Evolutionary conservation across 768 basidiomycete species (phyloP), one percentile per base, ranked within the genome.

Genomic region (Leccinellum albellum): DNA sequence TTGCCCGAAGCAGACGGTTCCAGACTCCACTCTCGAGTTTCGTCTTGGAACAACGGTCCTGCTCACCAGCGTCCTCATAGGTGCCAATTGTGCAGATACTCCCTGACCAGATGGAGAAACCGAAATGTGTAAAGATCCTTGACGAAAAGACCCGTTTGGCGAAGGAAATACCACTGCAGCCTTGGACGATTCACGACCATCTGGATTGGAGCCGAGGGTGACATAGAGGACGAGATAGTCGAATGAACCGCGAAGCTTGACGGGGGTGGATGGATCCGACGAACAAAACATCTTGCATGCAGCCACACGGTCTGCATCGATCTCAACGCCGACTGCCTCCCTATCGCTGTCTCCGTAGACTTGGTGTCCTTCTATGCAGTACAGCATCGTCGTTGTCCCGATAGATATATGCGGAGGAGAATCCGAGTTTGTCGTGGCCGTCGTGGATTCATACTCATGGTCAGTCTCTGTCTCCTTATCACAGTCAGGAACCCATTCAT

Each of bases 361-460:
- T 42, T 35, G 61, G 1, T 50, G 31, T 3, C 44, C 53, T 35
- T 54, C 56, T 7, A 52, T 42, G 14, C 56, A 53, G 47, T 51
- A 58, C 0, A 57, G 45, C 6, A 51, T 44, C 14, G 60, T 56
- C 14, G 40, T 8, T 44, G 46, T 42, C 21, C 67, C 64, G 45
- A 66, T 31, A 24, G 66, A 64, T n/a, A 64, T 69, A 14, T 66
- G 62, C 7, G 66, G 66, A 15, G 55, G 58, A 57, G 67, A 67
- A 56, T 68, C 67, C 4, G 66, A 68, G 55, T 68, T 64, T 6
- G 66, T 68, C 2, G 67, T 69, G 1, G 66, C 66, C 17, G 66
- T 66, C 7, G 66, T 54, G 4, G 66, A 68, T 32, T 68, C 66
- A 15, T 69, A 69, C 17, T 55, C 66, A 33, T 66, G 62, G 44